Conservation (phyloP, 2,329 filamentous ascomycete species). For the Fusarium coicis region DNA sequence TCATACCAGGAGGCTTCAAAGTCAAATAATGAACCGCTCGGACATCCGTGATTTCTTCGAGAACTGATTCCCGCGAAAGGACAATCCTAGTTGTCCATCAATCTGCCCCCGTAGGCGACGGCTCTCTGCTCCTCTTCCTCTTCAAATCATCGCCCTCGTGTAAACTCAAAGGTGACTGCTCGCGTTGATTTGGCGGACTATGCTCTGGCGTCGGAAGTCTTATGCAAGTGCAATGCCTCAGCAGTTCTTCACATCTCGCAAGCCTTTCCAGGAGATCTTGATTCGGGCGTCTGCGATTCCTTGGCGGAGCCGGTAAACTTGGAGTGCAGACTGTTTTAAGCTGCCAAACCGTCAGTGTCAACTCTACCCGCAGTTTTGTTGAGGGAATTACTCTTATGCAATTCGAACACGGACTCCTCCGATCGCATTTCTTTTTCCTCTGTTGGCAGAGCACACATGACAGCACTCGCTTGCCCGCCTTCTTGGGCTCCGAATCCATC, state of each 20-base stretch:
- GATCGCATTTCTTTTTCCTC: slow-evolving; percentile 50
- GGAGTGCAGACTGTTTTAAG: slow-evolving; percentile 42
- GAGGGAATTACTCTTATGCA: slow-evolving; percentile 40
- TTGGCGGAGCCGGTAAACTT: slow-evolving; percentile 45
- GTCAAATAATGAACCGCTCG: not conserved
- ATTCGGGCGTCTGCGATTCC: slow-evolving; percentile 45
- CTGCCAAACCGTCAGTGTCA: slow-evolving; percentile 12
- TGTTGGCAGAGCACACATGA: slow-evolving; percentile 48
- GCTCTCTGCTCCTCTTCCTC: slow-evolving; percentile 7
- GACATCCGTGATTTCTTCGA: not conserved
- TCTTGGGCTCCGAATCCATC: slow-evolving; percentile 20
- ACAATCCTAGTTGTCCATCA: not conserved
- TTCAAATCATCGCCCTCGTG: slow-evolving; percentile 15
- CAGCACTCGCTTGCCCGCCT: slow-evolving; percentile 32
- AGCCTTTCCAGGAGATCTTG: slow-evolving; percentile 41
- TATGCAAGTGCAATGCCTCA: slow-evolving; percentile 42
- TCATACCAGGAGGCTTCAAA: not conserved
- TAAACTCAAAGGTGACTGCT: slow-evolving; percentile 12
- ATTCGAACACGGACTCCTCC: slow-evolving; percentile 46
- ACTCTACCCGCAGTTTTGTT: accelerated
- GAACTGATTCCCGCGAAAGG: accelerated
- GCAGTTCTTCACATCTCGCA: slow-evolving; percentile 24
- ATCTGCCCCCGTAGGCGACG: not conserved
- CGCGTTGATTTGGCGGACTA: slow-evolving; percentile 15
- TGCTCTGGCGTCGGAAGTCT: slow-evolving; percentile 31